Conservation (phyloP, 2,329 filamentous ascomycete species). For the Phaeosphaeriaceae sp. region DNA sequence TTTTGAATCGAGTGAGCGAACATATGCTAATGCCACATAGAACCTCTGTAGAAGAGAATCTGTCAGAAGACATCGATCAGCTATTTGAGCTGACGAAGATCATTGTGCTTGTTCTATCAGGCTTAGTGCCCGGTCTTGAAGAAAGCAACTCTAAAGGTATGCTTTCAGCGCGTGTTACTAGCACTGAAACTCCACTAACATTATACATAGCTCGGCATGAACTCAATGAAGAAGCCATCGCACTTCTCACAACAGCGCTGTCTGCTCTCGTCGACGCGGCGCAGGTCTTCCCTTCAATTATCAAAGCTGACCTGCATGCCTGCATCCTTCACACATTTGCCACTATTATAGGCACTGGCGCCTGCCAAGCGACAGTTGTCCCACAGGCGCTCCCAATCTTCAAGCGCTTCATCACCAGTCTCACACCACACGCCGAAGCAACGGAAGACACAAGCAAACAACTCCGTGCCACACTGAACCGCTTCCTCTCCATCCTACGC, state of each 20-base stretch:
- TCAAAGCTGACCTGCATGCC: constrained; percentile 93
- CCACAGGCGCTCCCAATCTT: constrained; percentile 90
- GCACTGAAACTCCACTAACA: constrained; percentile 40
- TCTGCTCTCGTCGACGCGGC: constrained; percentile 92
- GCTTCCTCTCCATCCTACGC: constrained; percentile 81
- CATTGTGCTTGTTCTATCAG: constrained; percentile 89
- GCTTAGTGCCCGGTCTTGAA: constrained; percentile 81
- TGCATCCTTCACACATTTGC: constrained; percentile 97
- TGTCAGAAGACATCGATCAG: constrained; percentile 97
- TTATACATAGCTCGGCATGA: constrained; percentile 66
- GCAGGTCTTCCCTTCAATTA: constrained; percentile 93
- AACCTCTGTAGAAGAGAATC: constrained; percentile 67
- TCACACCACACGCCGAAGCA: constrained; percentile 58
- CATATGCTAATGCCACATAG: constrained; percentile 10
- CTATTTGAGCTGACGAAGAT: constrained; percentile 96
- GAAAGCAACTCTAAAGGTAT: constrained; percentile 55
- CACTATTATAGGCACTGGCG: constrained; percentile 84
- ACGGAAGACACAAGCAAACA: constrained; percentile 67
- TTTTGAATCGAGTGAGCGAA: background rate
- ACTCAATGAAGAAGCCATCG: constrained; percentile 84
- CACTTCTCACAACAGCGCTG: constrained; percentile 78
- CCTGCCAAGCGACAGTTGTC: constrained; percentile 86
- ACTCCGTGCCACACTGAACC: constrained; percentile 79
- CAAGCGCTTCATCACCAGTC: constrained; percentile 84
- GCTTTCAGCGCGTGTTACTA: background rate